phyloP scores from a whole-genome alignment of 441 rosid genomes.

The Populus trichocarpa region DNA sequence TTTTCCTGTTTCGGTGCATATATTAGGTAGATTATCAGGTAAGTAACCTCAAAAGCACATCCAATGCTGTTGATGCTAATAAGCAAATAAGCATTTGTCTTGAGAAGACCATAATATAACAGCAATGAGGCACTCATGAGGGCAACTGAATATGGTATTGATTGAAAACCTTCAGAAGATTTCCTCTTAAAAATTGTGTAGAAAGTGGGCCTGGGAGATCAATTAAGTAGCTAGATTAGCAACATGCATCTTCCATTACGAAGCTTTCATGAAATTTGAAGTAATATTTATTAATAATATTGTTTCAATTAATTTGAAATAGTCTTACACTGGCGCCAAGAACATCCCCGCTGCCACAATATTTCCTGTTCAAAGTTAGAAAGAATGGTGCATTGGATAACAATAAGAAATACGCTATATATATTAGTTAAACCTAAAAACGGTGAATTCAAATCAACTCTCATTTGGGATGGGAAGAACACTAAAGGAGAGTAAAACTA shows the following conservation, averaged over 20 bases:
- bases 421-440: too few relatives aligned
- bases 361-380: slow-evolving; percentile 40
- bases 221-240: background rate
- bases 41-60: slow-evolving; percentile 46
- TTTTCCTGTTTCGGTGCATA: slow-evolving; percentile 51
- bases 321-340: slow-evolving; percentile 74
- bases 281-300: background rate
- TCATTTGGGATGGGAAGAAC: background rate
- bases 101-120: slow-evolving; percentile 59
- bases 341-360: slow-evolving; percentile 56
- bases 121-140: slow-evolving; percentile 57
- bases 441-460: too few relatives aligned
- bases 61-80: slow-evolving; percentile 62
- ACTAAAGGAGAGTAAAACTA: too few relatives aligned
- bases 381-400: slow-evolving; percentile 1
- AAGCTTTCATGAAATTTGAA: background rate
- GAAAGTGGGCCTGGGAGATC: slow-evolving; percentile 60
- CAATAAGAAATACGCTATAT: background rate
- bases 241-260: background rate
- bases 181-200: slow-evolving; percentile 54
- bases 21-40: slow-evolving; percentile 44
- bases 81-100: slow-evolving; percentile 44
- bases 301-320: background rate
- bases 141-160: slow-evolving; percentile 65
- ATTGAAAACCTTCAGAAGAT: slow-evolving; percentile 65